Percentiles rank a stretch among this genome's conserved stretches.
These are phyloP conservation scores for Avicennia marina DNA, from an alignment of 257 asterid species.

Conservation along the genomic window DNA sequence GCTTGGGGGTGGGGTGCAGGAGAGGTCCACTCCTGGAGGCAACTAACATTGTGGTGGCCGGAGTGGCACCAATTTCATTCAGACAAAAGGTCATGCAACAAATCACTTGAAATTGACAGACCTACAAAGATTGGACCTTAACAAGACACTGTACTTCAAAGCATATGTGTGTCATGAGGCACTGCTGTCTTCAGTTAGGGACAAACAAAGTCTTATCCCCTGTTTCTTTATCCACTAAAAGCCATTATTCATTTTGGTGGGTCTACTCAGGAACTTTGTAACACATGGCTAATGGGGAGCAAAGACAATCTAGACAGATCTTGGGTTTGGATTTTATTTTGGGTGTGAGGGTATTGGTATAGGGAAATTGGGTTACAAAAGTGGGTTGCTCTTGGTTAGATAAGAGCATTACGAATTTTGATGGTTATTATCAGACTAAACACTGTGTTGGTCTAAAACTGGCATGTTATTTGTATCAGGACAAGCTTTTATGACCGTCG, in stretches of 20 bases:
- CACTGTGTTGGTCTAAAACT: background rate
- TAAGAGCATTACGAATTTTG: background rate
- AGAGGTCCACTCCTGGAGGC: constrained; percentile 30
- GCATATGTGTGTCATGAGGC: no score
- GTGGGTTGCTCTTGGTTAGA: no score
- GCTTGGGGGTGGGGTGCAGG: no score
- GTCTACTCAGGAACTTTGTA: constrained; percentile 6
- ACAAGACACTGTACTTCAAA: constrained; percentile 14
- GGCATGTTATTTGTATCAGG: no score
- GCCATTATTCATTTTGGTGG: constrained; percentile 17
- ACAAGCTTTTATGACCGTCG: no score
- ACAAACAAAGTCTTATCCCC: background rate
- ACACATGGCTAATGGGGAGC: constrained; percentile 19
- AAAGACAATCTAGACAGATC: constrained; percentile 21
- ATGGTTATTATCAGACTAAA: background rate
- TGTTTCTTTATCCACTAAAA: constrained; percentile 12
- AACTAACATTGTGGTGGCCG: constrained; percentile 41
- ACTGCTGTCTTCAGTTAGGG: background rate
- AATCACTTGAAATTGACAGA: constrained; percentile 20
- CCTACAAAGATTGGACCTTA: constrained; percentile 21
- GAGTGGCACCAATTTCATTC: constrained; percentile 25
- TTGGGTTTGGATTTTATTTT: constrained; percentile 5
- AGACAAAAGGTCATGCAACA: constrained; percentile 29
- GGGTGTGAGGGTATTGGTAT: no score
- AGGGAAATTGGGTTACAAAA: no score